Conservation (phyloP, 1,139 yeast species). For the Blastobotrys niveus region DNA sequence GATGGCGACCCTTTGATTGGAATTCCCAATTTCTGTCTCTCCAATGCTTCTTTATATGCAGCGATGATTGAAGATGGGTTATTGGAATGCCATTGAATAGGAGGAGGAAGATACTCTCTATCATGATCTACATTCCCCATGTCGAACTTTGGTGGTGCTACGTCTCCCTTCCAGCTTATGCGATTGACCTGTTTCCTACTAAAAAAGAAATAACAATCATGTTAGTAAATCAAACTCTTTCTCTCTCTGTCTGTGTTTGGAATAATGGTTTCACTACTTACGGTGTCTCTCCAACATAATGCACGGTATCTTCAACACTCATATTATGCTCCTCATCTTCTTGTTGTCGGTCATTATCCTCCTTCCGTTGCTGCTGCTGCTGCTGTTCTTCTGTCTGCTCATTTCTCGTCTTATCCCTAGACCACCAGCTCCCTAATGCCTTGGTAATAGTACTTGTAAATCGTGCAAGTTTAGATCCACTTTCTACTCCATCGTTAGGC, state of each 20-base stretch:
- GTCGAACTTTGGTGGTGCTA: conserved; percentile 12
- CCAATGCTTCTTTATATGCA: conserved; percentile 16
- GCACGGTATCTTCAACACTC: neutral
- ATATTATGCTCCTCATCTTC: neutral
- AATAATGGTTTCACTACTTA: neutral
- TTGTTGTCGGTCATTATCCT: too few species aligned
- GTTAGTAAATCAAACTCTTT: too few species aligned
- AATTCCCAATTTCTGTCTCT: conserved; percentile 7
- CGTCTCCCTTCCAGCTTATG: conserved; percentile 11
- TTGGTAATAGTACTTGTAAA: conserved; percentile 4
- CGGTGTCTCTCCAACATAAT: conserved; percentile 17
- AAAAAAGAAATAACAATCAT: too few species aligned
- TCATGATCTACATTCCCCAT: neutral
- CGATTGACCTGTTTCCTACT: neutral
- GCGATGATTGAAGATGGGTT: conserved; percentile 14
- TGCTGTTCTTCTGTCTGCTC: neutral
- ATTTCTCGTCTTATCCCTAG: neutral
- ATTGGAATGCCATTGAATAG: conserved; percentile 11
- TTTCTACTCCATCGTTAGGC: neutral
- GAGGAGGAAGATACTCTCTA: conserved; percentile 3
- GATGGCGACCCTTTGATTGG: neutral
- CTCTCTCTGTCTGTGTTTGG: neutral
- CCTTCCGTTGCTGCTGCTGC: neutral
- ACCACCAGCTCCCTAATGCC: conserved; percentile 12
- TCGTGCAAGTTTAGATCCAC: neutral